Base-by-base conservation (phyloP, 306 rosid species). In the Cajanus cajan region DNA sequence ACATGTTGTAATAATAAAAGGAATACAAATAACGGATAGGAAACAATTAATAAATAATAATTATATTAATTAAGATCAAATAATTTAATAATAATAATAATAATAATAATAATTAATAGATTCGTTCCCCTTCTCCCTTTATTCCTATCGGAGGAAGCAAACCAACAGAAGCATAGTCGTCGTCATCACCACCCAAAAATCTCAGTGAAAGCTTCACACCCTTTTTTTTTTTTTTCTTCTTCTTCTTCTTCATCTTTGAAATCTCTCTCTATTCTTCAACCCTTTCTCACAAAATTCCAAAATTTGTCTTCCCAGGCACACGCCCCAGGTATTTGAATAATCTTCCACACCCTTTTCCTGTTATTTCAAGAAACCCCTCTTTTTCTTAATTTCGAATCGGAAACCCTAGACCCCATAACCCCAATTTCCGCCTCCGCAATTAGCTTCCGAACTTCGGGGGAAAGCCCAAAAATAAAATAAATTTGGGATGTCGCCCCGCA, bases 191-290 rank as follows among this genome's bases (percentile, higher is more conserved):
- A 37, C 80, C 79, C 37, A 34, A 47, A 66, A 78, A 63, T 28
- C 71, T 76, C 85, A 45, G 94, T 92, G 94, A 92, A 94, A 62
- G 39, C 79, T 73, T 82, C 68, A 86, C 43, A 88, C 86, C 85
- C 66, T 80, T n/a, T n/a, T n/a, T n/a, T n/a, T n/a, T n/a, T n/a
- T n/a, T n/a, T n/a, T n/a, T n/a, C n/a, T n/a, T n/a, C n/a, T n/a
- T 24, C 0, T 57, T 63, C 69, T 68, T 74, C 81, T 79, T 82
- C 76, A 65, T 87, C 74, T 66, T 71, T 79, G 5, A 33, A 45
- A 43, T 65, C 5, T 15, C 22, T 37, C 4, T 73, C 28, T 61
- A 73, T 76, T 74, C 83, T 47, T 66, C 54, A 62, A 45, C 73
- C 71, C 79, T 69, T 50, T 44, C 6, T 2, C 41, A 40, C 72